phyloP scores from a whole-genome alignment of 2,329 filamentous ascomycete species.

The Tolypocladium album region DNA sequence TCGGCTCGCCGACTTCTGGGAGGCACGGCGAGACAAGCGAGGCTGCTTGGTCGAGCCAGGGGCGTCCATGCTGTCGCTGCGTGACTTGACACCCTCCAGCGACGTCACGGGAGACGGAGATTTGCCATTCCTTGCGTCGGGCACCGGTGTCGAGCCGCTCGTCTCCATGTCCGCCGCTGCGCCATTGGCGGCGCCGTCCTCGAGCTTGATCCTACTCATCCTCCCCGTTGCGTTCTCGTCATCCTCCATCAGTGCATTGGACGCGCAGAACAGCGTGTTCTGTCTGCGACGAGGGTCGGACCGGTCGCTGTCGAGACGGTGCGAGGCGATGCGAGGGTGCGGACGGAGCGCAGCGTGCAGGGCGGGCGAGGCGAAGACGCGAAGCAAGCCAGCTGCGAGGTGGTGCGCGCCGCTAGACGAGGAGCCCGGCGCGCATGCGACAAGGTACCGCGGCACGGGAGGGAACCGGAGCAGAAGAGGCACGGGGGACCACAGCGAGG shows the following conservation, averaged over 20 bases:
- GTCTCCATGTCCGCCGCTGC: constrained; percentile 28
- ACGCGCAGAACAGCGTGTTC: background rate
- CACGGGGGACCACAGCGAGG: background rate
- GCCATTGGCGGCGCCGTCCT: constrained; percentile 27
- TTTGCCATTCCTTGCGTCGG: constrained; percentile 13
- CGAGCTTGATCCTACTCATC: constrained; percentile 34
- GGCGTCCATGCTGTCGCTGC: constrained; percentile 36
- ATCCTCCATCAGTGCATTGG: constrained; percentile 26
- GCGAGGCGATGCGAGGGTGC: background rate
- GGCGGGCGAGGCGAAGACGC: background rate
- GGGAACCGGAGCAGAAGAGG: background rate
- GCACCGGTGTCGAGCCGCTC: constrained; percentile 27
- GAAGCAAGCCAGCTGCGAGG: background rate
- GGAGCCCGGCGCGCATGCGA: background rate
- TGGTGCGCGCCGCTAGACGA: background rate
- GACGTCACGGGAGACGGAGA: constrained; percentile 29
- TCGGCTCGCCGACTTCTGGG: constrained; percentile 53
- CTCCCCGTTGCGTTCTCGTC: constrained; percentile 26
- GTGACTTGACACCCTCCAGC: constrained; percentile 33
- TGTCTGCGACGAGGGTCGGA: background rate
- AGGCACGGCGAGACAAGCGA: constrained; percentile 63
- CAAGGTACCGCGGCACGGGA: background rate
- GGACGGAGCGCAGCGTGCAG: background rate
- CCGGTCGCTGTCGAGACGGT: background rate
- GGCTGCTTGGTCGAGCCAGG: constrained; percentile 45